Conservation (phyloP, 2,329 filamentous ascomycete species). For the Pseudogymnoascus sp. region DNA sequence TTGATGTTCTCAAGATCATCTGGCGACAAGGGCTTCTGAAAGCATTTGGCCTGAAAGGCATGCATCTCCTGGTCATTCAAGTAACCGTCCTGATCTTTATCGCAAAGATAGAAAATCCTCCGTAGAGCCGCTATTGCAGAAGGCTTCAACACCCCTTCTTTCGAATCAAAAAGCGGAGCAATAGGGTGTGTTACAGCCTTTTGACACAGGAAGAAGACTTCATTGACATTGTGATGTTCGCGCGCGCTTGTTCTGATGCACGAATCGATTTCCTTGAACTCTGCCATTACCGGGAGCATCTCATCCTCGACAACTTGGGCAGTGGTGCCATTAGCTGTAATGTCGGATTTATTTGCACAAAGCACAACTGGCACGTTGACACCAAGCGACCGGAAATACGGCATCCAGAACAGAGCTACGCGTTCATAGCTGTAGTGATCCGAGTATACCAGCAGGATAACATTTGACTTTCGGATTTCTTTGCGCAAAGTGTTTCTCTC, state of each 20-base stretch:
- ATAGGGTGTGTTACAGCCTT: constrained; percentile 97
- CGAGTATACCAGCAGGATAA: constrained; percentile 92
- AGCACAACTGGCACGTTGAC: constrained; percentile 97
- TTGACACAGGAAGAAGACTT: constrained; percentile 95
- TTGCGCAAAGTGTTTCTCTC: constrained; percentile 84
- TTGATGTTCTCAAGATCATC: constrained; percentile 91
- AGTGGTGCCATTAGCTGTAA: constrained; percentile 66
- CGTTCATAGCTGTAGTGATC: constrained; percentile 99
- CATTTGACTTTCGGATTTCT: constrained; percentile 93
- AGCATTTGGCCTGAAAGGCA: constrained; percentile 85
- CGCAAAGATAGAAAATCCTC: constrained; percentile 90
- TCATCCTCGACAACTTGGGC: constrained; percentile 89
- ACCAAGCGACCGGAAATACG: constrained; percentile 93
- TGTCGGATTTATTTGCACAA: constrained; percentile 95
- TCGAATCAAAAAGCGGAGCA: constrained; percentile 92
- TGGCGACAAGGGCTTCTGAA: constrained; percentile 74
- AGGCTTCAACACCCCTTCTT: constrained; percentile 82
- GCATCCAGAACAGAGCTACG: constrained; percentile 96
- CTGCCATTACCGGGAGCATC: constrained; percentile 96
- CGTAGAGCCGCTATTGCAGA: constrained; percentile 79
- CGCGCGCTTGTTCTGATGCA: constrained; percentile 92
- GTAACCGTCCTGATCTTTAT: constrained; percentile 92
- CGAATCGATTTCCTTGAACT: constrained; percentile 98
- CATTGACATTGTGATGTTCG: constrained; percentile 89
- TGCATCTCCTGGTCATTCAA: constrained; percentile 86